Base-by-base conservation (phyloP, 768 basidiomycete species). In the Mycena metata region DNA sequence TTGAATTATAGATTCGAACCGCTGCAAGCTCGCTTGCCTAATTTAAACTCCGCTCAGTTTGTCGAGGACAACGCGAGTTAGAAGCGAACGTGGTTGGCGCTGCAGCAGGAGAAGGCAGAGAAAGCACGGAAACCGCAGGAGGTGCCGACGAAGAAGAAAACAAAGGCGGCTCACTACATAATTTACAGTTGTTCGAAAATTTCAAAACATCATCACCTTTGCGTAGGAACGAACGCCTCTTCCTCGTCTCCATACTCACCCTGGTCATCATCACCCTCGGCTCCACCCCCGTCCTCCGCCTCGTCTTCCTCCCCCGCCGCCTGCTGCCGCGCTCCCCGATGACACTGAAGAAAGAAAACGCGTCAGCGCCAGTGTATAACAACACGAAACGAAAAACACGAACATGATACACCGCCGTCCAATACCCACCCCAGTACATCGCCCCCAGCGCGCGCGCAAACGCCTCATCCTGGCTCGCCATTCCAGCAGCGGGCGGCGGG, bases 351-450 rank as follows among this genome's bases (percentile, higher is more conserved):
- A 50, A 36, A 35, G 42, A 66, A 51, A 17, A 63, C 56, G n/a
- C n/a, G 26, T 70, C 49, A 56, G 33, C 35, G 5, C 55, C n/a
- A 46, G 52, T 30, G 57, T 21, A 36, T 45, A 24, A 19, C 33
- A 35, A 15, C 16, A 5, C 52, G 51, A 49, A 5, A 11, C n/a
- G 46, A 65, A 17, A 11, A 60, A 39, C 21, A 83, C 88, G 55
- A 72, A 92, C 93, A 76, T 95, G 90, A 74, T 94, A 95, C 52
- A 94, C 85, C 1, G 93, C 93, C 3, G 92, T 93, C 93, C 93
- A 95, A 76, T 95, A 95, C 21, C 93, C 94, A 24, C 85, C 83
- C 93, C 94, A 95, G 76, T 95, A 95, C 89, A 91, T 94, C 19
- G 94, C 92, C 35, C 84, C 86, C 74, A 94, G 71, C 6, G 93